Evolutionary conservation across 768 basidiomycete genomes (phyloP).

Genomic region (Pulveroboletus sp.): DNA sequence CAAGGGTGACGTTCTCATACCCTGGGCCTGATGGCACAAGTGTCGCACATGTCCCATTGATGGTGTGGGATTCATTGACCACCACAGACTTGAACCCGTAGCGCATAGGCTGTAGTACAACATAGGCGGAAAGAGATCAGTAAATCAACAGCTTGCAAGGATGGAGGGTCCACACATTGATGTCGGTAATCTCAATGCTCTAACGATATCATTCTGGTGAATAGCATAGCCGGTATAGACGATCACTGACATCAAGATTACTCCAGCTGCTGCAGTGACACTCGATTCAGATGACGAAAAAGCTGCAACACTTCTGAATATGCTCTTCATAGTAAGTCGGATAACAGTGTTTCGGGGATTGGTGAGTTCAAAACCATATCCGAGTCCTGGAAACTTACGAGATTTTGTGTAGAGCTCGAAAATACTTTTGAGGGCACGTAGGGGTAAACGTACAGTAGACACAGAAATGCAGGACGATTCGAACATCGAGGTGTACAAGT

Average conservation of each 20-base stretch:
- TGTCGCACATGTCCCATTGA: constrained; percentile 34
- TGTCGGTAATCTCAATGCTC: constrained; percentile 13
- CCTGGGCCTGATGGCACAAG: constrained; percentile 33
- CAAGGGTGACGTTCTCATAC: constrained; percentile 31
- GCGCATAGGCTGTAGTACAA: constrained; percentile 36
- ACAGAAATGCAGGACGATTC: too few relatives aligned
- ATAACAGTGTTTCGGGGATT: too few relatives aligned
- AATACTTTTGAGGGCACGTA: too few relatives aligned
- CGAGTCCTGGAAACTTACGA: too few relatives aligned
- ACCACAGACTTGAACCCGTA: constrained; percentile 29
- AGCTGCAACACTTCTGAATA: constrained; percentile 66
- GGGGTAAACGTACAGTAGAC: too few relatives aligned
- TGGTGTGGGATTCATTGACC: constrained; percentile 49
- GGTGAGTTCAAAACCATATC: too few relatives aligned
- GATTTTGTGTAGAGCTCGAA: too few relatives aligned
- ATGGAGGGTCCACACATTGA: constrained; percentile 28
- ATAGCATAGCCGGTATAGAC: constrained; percentile 44
- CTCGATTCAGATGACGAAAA: constrained; percentile 50
- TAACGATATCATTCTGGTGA: constrained; percentile 12
- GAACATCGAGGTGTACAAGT: too few relatives aligned
- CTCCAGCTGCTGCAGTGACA: constrained; percentile 36
- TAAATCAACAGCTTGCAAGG: constrained; percentile 28
- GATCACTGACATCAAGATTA: constrained; percentile 36
- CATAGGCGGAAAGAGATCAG: constrained; percentile 3
- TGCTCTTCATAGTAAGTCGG: constrained; percentile 68